A percentile compares a stretch with the other conserved stretches of the same genome.
These are phyloP conservation scores for Termitomyces heimii DNA, from an alignment of 768 basidiomycete genomes.

Conservation along the genomic window DNA sequence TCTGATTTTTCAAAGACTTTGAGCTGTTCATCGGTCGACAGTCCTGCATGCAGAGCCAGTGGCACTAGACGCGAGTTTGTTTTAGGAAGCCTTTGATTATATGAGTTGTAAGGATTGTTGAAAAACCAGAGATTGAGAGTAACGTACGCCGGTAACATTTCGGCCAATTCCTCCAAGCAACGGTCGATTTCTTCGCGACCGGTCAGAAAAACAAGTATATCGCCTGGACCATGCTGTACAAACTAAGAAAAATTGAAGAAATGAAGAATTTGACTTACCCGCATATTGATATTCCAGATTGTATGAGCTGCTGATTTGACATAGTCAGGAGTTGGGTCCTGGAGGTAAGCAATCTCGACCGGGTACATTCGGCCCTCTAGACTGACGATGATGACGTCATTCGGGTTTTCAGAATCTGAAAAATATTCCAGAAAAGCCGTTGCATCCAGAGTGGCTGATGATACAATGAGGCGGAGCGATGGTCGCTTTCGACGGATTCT, in stretches of 20 bases:
- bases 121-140: background rate
- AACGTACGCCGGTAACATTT: constrained; percentile 65
- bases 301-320: constrained; percentile 77
- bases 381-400: constrained; percentile 80
- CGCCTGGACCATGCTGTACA: constrained; percentile 70
- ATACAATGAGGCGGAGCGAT: constrained; percentile 84
- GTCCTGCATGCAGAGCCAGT: constrained; percentile 83
- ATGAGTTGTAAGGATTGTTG: background rate
- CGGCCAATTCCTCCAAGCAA: constrained; percentile 74
- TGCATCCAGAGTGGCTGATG: constrained; percentile 96
- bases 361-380: constrained; percentile 94
- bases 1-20: constrained; percentile 75
- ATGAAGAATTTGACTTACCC: constrained; percentile 42
- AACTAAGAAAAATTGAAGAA: background rate
- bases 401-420: constrained; percentile 49
- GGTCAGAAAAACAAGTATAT: constrained; percentile 91
- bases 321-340: constrained; percentile 76
- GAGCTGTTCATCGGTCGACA: constrained; percentile 84
- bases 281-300: constrained; percentile 74
- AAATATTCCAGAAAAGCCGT: constrained; percentile 88
- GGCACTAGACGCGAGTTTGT: constrained; percentile 54
- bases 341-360: constrained; percentile 86
- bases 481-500: constrained; percentile 93
- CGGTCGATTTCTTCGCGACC: constrained; percentile 95
- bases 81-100: constrained; percentile 37